Evolutionary conservation across 1,284 basidiomycete genomes (phyloP).

Genomic region (Trichosporon sp.): DNA sequence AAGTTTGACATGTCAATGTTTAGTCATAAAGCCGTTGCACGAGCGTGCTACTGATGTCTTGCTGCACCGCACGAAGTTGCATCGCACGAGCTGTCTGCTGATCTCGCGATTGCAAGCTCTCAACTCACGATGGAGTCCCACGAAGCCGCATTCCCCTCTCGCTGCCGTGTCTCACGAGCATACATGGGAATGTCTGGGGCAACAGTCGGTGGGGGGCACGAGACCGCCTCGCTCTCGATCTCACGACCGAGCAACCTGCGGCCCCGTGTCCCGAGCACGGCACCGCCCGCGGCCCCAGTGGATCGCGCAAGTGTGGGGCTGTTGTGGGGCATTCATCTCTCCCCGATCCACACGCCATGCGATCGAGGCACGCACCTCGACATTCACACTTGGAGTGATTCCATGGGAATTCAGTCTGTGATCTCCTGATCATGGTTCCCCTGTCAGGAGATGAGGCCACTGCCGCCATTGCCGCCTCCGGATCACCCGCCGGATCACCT

Average conservation of each 20-base stretch:
- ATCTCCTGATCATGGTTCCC: background rate
- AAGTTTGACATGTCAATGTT: slow-evolving; percentile 20
- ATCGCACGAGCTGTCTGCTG: too few species aligned
- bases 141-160: too few species aligned
- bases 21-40: background rate
- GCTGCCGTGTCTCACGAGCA: background rate
- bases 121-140: too few species aligned
- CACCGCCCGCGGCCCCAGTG: background rate
- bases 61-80: background rate
- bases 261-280: background rate
- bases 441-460: background rate
- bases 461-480: background rate
- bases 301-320: background rate
- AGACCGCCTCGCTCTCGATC: too few species aligned
- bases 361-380: background rate
- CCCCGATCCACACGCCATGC: too few species aligned
- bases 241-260: too few species aligned
- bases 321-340: background rate
- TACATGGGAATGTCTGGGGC: background rate
- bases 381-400: background rate
- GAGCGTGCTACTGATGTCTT: background rate
- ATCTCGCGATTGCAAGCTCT: too few species aligned
- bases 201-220: too few species aligned
- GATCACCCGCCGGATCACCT: slow-evolving; percentile 7
- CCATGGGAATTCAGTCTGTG: background rate